Base-by-base conservation (phyloP, 2,329 filamentous ascomycete species). In the Didymella lethalis region DNA sequence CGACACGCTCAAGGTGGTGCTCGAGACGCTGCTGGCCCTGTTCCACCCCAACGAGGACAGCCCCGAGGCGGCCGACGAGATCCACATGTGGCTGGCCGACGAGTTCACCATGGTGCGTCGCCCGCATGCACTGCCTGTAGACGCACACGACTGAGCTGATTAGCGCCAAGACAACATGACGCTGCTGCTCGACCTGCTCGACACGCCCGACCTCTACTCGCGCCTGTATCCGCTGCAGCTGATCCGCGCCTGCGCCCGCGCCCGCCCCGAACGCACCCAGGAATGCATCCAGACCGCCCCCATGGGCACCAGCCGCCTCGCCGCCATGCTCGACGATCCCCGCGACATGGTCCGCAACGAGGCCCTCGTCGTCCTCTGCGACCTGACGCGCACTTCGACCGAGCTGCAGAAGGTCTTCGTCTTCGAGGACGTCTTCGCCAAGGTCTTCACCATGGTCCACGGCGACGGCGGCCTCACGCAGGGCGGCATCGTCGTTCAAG, bases 361-460 rank as follows among this genome's bases (percentile, higher is more conserved):
- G 84, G 92, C 88, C 4, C 84, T 99, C 28, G 84, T 90, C n/a
- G 84, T 99, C 14, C 85, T 99, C 48, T 96, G 91, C 31, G 91
- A 93, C 57, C 83, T 99, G 29, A 97, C 95, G 0, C 91, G 92
- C 29, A 89, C 88, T 0, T 97, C 94, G 8, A 81, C 89, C 41
- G 93, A 98, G 69, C 86, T 99, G 51, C 93, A 98, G 74, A 98
- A 98, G 76, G 84, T 98, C 2, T 93, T 98, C 25, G 95, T 93
- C 0, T 98, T 97, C 66, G 93, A 97, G 71, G 94, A 92, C 82
- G 92, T 93, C 0, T 98, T 97, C 69, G 92, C 95, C 61, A 88
- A 90, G 43, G 82, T 96, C 26, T 97, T 98, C 74, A 83, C 83
- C 44, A 88, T 98, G 52, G 91, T 99, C 52, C 85, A 89, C 64